Evolutionary conservation across 169 alveolate genomes (phyloP), one percentile per base, ranked within the genome.

Genomic region (Eimeria falciformis): DNA sequence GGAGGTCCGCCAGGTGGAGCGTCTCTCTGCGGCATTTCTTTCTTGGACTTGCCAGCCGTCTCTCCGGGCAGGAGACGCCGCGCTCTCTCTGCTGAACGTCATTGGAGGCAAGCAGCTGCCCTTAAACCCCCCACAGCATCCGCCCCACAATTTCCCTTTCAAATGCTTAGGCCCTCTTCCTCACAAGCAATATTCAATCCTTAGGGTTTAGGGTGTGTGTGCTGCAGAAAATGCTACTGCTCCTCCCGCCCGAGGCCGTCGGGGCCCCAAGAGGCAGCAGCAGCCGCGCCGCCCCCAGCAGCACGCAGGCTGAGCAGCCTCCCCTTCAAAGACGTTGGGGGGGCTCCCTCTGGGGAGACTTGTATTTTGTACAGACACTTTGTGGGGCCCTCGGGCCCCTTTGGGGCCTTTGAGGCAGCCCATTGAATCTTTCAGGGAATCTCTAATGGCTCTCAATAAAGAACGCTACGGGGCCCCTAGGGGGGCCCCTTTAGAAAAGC

Each of bases 21-120:
- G 73, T 12, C 73, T 62, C 73, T n/a, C 73, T n/a, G 73, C 73
- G 37, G 73, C 73, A n/a, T 62, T 62, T 29, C 12, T 62, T n/a
- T 2, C 25, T 14, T 62, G 73, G 73, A 29, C 73, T 18, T 62
- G 37, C 25, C 73, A 62, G 33, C 73, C 73, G 12, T 18, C 12
- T 6, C 73, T 6, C 37, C n/a, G n/a, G n/a, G 37, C n/a, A 9
- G 73, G 73, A 29, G 73, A n/a, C n/a, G 37, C 73, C 46, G 37
- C 17, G 12, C 25, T 62, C 33, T 62, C 73, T n/a, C 46, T 62
- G 29, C 37, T 18, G n/a, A 29, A 29, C 33, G n/a, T 62, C 25
- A 62, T n/a, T 62, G 33, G 29, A n/a, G 73, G 73, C 29, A 62
- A 62, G 73, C 12, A 62, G 25, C n/a, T n/a, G n/a, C n/a, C n/a